These are phyloP conservation scores for Mycena chlorophos DNA, from an alignment of 768 basidiomycete genomes.

Conservation along the genomic window DNA sequence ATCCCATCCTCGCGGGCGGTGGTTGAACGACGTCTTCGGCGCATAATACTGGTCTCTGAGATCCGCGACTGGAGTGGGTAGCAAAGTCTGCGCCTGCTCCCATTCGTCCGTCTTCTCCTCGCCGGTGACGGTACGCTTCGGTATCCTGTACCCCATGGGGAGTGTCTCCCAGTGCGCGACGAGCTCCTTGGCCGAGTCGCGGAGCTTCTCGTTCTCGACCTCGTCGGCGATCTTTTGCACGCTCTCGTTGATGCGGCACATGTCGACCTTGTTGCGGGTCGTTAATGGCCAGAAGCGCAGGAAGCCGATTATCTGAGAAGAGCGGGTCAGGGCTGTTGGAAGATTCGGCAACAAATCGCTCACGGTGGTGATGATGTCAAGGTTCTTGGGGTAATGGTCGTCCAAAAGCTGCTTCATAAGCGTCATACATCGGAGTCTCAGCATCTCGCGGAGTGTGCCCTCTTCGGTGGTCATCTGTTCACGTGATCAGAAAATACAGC, in stretches of 20 bases:
- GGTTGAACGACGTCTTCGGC: no score
- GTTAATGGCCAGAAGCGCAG: constrained; percentile 80
- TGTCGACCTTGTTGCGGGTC: constrained; percentile 89
- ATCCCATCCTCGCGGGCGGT: no score
- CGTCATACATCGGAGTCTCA: constrained; percentile 91
- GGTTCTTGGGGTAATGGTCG: constrained; percentile 63
- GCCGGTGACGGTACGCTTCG: constrained; percentile 51
- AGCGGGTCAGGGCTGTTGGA: neutral
- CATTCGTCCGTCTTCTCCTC: neutral
- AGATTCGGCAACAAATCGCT: constrained; percentile 27
- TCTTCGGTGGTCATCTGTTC: constrained; percentile 82
- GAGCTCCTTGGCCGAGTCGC: constrained; percentile 63
- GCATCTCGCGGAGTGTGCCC: constrained; percentile 74
- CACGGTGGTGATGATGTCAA: constrained; percentile 71
- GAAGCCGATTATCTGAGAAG: constrained; percentile 57
- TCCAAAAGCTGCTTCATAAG: constrained; percentile 87
- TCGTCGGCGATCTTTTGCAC: constrained; percentile 52
- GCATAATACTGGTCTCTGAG: no score
- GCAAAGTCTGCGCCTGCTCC: constrained; percentile 2
- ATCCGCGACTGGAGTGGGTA: no score
- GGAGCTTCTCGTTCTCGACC: constrained; percentile 48
- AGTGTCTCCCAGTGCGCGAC: constrained; percentile 79
- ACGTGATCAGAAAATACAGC: neutral
- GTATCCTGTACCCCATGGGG: constrained; percentile 82
- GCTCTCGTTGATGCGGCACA: constrained; percentile 62